phyloP scores from a whole-genome alignment of 2,329 filamentous ascomycete genomes.

The Aureobasidium sp. region DNA sequence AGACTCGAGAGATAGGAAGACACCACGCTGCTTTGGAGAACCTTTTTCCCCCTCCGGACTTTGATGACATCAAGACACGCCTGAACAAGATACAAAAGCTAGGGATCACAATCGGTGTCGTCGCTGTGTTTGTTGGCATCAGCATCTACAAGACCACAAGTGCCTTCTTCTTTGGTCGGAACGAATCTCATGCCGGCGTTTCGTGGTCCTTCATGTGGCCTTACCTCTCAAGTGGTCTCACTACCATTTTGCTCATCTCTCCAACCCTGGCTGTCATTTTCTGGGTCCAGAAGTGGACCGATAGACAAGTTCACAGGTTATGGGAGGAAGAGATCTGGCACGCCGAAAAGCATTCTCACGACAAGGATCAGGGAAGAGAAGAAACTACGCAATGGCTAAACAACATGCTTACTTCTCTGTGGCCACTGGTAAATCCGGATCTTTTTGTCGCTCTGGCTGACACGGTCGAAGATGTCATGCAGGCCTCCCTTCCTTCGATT shows the following conservation, averaged over 20 bases:
- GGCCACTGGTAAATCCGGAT: slow-evolving; percentile 70
- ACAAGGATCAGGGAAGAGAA: slow-evolving; percentile 43
- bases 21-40: slow-evolving; percentile 41
- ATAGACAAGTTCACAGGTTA: slow-evolving; percentile 53
- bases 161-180: background rate
- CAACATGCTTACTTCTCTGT: slow-evolving; percentile 58
- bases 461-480: slow-evolving; percentile 73
- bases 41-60: slow-evolving; percentile 50
- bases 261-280: slow-evolving; percentile 25
- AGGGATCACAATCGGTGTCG: slow-evolving; percentile 8
- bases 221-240: background rate
- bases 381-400: slow-evolving; percentile 69
- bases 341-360: slow-evolving; percentile 49
- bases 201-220: slow-evolving; percentile 1
- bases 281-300: slow-evolving; percentile 52
- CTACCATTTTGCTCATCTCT: background rate
- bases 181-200: background rate
- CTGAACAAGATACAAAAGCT: slow-evolving; percentile 10
- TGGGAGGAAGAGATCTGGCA: slow-evolving; percentile 68
- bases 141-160: background rate
- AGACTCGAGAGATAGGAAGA: slow-evolving; percentile 36
- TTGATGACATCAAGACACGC: slow-evolving; percentile 33
- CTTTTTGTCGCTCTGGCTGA: slow-evolving; percentile 63
- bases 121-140: background rate
- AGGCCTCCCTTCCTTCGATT: slow-evolving; percentile 62